A percentile compares a stretch with the other conserved stretches of the same genome.
Conservation (phyloP, 331 rosid species). For the Prunus yedoensis region DNA sequence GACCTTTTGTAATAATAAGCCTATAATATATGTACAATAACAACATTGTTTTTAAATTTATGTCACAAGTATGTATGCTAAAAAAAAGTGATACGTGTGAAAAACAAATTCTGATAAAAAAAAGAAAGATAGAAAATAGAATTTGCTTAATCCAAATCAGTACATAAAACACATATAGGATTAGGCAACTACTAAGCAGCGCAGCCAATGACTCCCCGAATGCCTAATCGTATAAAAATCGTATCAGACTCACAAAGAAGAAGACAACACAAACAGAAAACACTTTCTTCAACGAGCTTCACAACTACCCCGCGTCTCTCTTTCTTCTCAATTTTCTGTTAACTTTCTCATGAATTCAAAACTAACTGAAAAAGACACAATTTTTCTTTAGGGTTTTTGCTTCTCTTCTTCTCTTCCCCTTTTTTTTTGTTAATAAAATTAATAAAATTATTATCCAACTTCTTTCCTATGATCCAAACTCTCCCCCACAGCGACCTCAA, state of each 20-base stretch:
- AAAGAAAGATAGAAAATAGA: too few relatives aligned
- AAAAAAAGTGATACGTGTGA: too few relatives aligned
- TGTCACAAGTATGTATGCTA: too few relatives aligned
- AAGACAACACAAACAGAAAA: neutral
- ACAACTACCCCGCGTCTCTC: constrained; percentile 11
- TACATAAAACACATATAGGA: too few relatives aligned
- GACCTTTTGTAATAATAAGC: too few relatives aligned
- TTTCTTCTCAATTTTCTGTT: neutral
- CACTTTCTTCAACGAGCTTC: neutral
- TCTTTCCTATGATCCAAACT: constrained; percentile 19
- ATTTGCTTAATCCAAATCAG: too few relatives aligned
- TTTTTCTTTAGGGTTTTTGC: neutral
- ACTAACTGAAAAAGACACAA: neutral
- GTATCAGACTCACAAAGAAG: neutral
- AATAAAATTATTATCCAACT: neutral
- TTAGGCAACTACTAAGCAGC: too few relatives aligned
- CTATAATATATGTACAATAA: too few relatives aligned
- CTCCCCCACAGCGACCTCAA: neutral
- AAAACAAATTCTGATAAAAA: too few relatives aligned
- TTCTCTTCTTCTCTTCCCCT: neutral
- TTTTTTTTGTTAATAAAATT: neutral
- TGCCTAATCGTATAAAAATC: neutral
- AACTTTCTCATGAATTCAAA: neutral
- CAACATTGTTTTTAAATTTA: too few relatives aligned
- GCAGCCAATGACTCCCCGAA: too few relatives aligned